Evolutionary conservation across 495 filamentous ascomycete genomes (phyloP), one percentile per base, ranked within the genome.

Genomic region (Xylaria venustula): DNA sequence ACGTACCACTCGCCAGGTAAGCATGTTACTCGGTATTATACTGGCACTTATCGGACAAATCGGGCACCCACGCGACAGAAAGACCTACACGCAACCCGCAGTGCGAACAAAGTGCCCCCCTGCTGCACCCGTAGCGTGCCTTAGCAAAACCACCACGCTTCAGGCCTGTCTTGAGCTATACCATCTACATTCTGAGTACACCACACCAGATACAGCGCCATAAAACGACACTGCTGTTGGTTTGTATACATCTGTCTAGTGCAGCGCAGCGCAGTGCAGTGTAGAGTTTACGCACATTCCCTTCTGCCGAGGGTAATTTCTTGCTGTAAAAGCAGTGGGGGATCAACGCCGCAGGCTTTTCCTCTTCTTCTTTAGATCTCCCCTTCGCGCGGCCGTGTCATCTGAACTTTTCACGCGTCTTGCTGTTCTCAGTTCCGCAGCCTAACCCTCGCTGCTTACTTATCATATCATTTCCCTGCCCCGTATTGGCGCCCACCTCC

Each of bases 81-180:
- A n/a, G 7, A 20, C n/a, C 25, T 55, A 55, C 40, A 55, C 53
- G 53, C 53, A 55, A 40, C 53, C 53, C 40, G 53, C 53, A 55
- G 53, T 25, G 26, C 30, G 36, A 22, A 45, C 40, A 17, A 25
- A 8, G 11, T 11, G 11, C 25, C 37, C 53, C 40, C 37, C 53
- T 44, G 53, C 40, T 45, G 53, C 53, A 44, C 45, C 53, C 32
- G 23, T 44, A 45, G 30, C 11, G 30, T n/a, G n/a, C n/a, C n/a
- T n/a, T 26, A 54, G 36, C 51, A 42, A 54, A 54, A 42, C 51
- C 51, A 54, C 51, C 37, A 15, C 37, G 37, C 37, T 40, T 40
- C 37, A n/a, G n/a, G n/a, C n/a, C n/a, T n/a, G n/a, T n/a, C n/a
- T n/a, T n/a, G n/a, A n/a, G n/a, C n/a, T n/a, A n/a, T n/a, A n/a